phyloP scores from a whole-genome alignment of 495 filamentous ascomycete genomes.

The Rusavskia elegans region DNA sequence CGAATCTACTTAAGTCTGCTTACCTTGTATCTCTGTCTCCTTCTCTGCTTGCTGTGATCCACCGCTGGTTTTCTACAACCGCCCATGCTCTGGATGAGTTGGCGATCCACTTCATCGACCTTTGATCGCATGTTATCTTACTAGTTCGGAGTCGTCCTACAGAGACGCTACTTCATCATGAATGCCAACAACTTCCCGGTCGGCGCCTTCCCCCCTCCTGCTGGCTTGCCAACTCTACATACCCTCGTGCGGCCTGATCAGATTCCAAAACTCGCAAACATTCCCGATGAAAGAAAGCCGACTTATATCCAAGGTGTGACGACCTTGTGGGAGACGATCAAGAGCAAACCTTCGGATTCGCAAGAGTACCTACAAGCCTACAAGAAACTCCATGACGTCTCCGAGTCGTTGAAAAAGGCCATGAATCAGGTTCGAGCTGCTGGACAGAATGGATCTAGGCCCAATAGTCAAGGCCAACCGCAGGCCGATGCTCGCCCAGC shows the following conservation, averaged over 20 bases:
- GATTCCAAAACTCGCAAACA: conserved; percentile 32
- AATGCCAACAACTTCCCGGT: not conserved
- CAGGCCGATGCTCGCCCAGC: not conserved
- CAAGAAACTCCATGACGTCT: conserved; percentile 37
- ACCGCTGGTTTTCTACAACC: no score
- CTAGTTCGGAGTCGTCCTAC: not conserved
- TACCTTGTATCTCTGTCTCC: no score
- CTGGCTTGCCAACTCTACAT: conserved; percentile 1
- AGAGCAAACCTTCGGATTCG: conserved; percentile 36
- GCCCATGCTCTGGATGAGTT: not conserved
- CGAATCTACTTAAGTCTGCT: no score
- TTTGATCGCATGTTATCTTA: no score
- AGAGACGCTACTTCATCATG: not conserved
- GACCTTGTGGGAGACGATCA: conserved; percentile 42
- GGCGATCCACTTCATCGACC: not conserved
- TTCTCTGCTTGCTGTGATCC: no score
- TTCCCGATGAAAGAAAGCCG: conserved; percentile 42
- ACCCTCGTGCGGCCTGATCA: conserved; percentile 33
- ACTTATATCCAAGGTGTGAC: conserved; percentile 52
- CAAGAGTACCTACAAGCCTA: conserved; percentile 45
- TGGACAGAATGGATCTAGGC: conserved; percentile 8
- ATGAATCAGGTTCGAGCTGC: not conserved
- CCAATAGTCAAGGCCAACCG: conserved; percentile 7
- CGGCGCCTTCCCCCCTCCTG: not conserved
- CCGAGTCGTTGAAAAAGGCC: not conserved